These are phyloP conservation scores for Quercus phellos DNA, from an alignment of 331 rosid genomes.

Conservation along the genomic window DNA sequence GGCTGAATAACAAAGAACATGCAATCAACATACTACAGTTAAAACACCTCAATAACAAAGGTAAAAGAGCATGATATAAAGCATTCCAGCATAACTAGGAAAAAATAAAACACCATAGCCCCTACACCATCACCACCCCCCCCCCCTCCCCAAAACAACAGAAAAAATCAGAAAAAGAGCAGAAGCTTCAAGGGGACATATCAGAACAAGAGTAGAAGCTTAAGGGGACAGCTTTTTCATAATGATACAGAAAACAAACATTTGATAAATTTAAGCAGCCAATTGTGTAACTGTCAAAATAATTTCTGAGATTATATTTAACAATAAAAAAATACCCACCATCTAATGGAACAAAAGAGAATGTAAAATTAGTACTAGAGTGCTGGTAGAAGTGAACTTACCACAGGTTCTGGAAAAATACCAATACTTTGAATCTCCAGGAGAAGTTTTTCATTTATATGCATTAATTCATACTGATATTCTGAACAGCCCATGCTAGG, in stretches of 20 bases:
- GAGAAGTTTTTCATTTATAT: conserved; percentile 63
- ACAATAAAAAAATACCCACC: not conserved
- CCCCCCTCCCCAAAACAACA: not conserved
- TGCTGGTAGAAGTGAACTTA: conserved; percentile 33
- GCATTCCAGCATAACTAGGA: not conserved
- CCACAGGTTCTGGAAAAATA: conserved; percentile 64
- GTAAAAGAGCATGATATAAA: conserved; percentile 5
- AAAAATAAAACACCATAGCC: not conserved
- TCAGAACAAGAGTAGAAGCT: not conserved
- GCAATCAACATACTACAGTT: conserved; percentile 19
- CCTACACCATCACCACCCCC: not conserved
- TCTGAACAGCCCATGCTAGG: conserved; percentile 47
- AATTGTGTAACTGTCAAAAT: not conserved
- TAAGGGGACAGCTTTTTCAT: not conserved
- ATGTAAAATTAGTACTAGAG: not conserved
- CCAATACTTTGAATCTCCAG: conserved; percentile 89
- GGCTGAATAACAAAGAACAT: conserved; percentile 58
- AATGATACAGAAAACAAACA: not conserved
- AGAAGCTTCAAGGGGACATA: not conserved
- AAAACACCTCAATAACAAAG: not conserved
- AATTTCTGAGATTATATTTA: not conserved
- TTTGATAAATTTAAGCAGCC: not conserved
- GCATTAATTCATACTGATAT: conserved; percentile 63
- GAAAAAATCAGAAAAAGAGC: not conserved
- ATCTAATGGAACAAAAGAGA: not conserved